A percentile compares a stretch with the other conserved stretches of the same genome.
phyloP scores from a whole-genome alignment of 2,329 filamentous ascomycete genomes.

The Pleoardoris graminearum region DNA sequence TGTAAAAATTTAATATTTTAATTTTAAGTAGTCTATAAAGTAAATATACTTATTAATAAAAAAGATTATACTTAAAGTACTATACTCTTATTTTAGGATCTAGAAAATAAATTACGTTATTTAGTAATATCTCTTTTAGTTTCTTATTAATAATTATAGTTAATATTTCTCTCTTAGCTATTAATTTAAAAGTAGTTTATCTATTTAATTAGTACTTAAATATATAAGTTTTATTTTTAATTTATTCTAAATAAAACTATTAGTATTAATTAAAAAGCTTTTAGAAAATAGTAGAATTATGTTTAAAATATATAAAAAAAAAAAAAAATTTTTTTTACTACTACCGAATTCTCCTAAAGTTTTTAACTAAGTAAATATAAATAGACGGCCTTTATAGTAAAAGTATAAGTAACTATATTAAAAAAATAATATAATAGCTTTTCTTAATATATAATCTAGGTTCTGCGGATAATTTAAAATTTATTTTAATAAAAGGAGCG shows the following conservation, averaged over 20 bases:
- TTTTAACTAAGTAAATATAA: constrained; percentile 14
- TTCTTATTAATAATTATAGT: constrained; percentile 48
- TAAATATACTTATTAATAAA: no score
- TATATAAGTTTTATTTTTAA: constrained; percentile 20
- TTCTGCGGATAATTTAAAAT: constrained; percentile 13
- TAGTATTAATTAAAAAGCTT: constrained; percentile 16
- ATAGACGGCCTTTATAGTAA: constrained; percentile 12
- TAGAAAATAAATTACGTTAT: no score
- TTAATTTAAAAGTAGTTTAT: constrained; percentile 14
- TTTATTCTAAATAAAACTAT: constrained; percentile 12
- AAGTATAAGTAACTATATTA: constrained; percentile 20
- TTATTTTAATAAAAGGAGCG: constrained; percentile 3
- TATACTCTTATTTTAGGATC: no score
- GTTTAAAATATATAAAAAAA: constrained; percentile 18
- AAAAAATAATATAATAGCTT: constrained; percentile 14
- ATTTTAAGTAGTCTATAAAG: no score
- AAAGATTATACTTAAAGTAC: no score
- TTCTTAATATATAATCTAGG: no score
- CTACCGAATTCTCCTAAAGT: constrained; percentile 13
- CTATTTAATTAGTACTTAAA: constrained; percentile 19
- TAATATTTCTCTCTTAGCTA: constrained; percentile 14
- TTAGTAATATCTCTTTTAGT: constrained; percentile 13
- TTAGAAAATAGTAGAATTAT: constrained; percentile 13
- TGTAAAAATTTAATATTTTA: no score
- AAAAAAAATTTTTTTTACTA: constrained; percentile 12